Evolutionary conservation across 2,329 filamentous ascomycete species (phyloP).

Genomic region (Escovopsis sp.): DNA sequence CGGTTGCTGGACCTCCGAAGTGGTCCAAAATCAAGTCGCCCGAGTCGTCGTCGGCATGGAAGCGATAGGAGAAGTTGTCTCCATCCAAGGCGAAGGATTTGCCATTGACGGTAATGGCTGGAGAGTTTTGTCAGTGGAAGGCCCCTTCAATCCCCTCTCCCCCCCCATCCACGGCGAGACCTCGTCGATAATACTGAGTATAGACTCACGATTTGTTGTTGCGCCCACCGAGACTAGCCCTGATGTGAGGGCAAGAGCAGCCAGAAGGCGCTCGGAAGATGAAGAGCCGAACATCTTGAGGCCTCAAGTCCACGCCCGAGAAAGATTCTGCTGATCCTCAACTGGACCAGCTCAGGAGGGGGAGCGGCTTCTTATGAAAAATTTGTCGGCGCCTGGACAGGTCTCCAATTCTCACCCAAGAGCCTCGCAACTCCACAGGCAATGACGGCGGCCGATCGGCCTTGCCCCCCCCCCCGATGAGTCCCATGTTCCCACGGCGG

Average conservation of each 20-base stretch:
- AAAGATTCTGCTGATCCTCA: neutral
- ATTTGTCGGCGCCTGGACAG: neutral
- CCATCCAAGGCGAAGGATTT: slow-evolving; percentile 43
- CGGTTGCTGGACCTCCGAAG: slow-evolving; percentile 41
- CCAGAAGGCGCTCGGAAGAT: slow-evolving; percentile 1
- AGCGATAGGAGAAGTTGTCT: slow-evolving; percentile 43
- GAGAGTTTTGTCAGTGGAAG: neutral
- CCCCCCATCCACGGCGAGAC: neutral
- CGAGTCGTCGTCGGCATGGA: slow-evolving; percentile 42
- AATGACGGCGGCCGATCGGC: no score
- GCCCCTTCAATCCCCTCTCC: neutral
- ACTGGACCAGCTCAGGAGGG: neutral
- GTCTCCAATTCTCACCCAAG: neutral
- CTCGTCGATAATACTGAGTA: neutral
- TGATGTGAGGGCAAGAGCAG: slow-evolving; percentile 2
- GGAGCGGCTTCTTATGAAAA: neutral
- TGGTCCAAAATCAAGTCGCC: slow-evolving; percentile 46
- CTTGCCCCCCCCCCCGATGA: no score
- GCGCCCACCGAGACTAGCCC: slow-evolving; percentile 1
- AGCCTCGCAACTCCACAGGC: neutral
- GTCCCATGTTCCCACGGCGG: no score
- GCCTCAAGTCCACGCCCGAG: neutral
- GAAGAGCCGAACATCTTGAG: slow-evolving; percentile 1
- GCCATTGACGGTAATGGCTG: slow-evolving; percentile 39
- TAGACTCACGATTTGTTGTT: slow-evolving; percentile 1